Percentiles rank a stretch among this genome's conserved stretches.
Evolutionary conservation across 495 filamentous ascomycete genomes (phyloP).

Genomic region (Penicillium parvum): DNA sequence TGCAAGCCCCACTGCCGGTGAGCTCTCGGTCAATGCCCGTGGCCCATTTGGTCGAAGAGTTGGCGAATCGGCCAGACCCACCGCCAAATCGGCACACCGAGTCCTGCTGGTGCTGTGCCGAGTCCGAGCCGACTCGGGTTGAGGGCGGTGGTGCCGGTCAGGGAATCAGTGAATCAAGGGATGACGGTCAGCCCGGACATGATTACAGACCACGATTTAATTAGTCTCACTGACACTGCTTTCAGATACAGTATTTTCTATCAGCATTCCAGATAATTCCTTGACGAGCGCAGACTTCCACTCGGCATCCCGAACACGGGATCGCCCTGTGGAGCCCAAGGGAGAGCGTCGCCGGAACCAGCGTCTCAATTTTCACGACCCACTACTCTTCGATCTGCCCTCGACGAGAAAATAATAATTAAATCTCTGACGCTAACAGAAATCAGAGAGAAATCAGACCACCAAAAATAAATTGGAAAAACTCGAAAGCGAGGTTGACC

Average conservation of each 20-base stretch:
- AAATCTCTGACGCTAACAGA: constrained; percentile 6
- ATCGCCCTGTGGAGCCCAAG: constrained; percentile 9
- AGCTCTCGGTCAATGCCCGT: constrained; percentile 22
- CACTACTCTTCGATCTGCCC: constrained; percentile 22
- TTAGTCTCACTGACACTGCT: too few relatives aligned
- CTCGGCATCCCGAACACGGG: constrained; percentile 23
- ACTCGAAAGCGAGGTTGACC: not conserved
- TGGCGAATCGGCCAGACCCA: constrained; percentile 16
- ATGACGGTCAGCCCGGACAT: not conserved
- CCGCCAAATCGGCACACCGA: constrained; percentile 29
- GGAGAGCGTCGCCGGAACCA: constrained; percentile 13
- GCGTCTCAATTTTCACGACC: constrained; percentile 15
- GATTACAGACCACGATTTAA: too few relatives aligned
- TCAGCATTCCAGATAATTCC: not conserved
- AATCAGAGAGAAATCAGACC: too few relatives aligned
- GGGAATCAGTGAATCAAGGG: not conserved
- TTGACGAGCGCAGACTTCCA: too few relatives aligned
- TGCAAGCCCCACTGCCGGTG: constrained; percentile 20
- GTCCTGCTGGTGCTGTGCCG: constrained; percentile 13
- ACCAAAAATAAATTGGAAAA: constrained; percentile 1
- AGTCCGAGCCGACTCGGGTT: constrained; percentile 24
- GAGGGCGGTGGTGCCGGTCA: constrained; percentile 1
- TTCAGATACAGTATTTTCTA: not conserved
- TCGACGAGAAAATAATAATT: constrained; percentile 12
- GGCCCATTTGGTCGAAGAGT: too few relatives aligned